Evolutionary conservation across 345 rosid species (phyloP).

Genomic region (Arabidopsis arenosa): DNA sequence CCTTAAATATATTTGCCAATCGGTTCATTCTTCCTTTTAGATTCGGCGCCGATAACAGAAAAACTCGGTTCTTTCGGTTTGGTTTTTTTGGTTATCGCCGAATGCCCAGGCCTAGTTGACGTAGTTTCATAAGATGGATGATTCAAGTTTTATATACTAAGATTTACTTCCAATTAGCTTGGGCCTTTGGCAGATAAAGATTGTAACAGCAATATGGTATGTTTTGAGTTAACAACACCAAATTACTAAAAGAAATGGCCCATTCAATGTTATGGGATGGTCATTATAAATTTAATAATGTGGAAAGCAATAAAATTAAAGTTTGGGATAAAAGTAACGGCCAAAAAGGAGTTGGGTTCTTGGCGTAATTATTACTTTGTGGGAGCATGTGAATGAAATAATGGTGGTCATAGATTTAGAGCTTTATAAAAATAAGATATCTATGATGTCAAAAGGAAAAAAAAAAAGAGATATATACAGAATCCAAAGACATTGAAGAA

Average conservation of each 20-base stretch:
- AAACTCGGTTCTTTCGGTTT: too few species aligned
- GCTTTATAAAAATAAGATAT: constrained; percentile 4
- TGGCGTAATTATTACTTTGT: constrained; percentile 38
- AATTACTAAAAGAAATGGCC: not conserved
- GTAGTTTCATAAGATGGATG: too few species aligned
- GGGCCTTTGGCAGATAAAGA: too few species aligned
- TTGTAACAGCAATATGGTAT: too few species aligned
- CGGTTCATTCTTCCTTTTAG: too few species aligned
- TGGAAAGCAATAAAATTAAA: constrained; percentile 27
- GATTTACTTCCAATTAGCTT: too few species aligned
- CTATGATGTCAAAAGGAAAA: constrained; percentile 27
- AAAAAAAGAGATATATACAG: constrained; percentile 8
- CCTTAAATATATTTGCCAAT: too few species aligned
- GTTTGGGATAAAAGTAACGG: constrained; percentile 17
- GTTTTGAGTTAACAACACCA: not conserved
- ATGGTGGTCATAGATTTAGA: constrained; percentile 39
- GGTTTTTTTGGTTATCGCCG: too few species aligned
- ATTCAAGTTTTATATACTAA: too few species aligned
- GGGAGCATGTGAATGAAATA: constrained; percentile 44
- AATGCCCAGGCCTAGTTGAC: too few species aligned
- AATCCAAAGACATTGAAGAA: constrained; percentile 23
- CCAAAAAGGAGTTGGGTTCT: constrained; percentile 25
- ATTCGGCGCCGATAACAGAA: too few species aligned
- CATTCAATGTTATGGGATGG: not conserved
- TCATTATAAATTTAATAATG: not conserved